Conservation (phyloP, 192 early-diverging fungal species). For the Backusella psychrophila region DNA sequence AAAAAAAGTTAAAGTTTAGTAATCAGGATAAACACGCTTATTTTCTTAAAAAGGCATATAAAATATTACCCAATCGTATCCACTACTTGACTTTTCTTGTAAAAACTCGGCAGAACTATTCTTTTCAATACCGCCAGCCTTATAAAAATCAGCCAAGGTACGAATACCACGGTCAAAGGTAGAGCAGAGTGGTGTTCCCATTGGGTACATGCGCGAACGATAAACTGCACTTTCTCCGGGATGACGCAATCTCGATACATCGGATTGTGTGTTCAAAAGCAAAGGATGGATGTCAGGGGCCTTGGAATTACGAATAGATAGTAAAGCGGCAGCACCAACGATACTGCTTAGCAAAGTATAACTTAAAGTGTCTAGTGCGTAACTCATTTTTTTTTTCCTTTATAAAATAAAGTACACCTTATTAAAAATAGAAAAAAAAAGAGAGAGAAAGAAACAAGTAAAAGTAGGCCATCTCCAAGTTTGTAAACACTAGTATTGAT, state of each 20-base stretch:
- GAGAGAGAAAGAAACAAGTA: background rate
- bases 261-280: constrained; percentile 51
- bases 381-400: constrained; percentile 16
- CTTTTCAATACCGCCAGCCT: constrained; percentile 29
- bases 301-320: constrained; percentile 37
- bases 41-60: background rate
- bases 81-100: background rate
- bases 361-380: constrained; percentile 49
- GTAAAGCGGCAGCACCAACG: constrained; percentile 34
- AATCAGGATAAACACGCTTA: background rate
- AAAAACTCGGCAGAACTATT: constrained; percentile 2
- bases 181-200: constrained; percentile 36
- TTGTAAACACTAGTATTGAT: background rate
- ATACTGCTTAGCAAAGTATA: constrained; percentile 39
- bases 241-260: constrained; percentile 45
- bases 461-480: background rate
- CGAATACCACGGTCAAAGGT: constrained; percentile 38
- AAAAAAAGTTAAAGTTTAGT: constrained; percentile 4
- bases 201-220: constrained; percentile 42
- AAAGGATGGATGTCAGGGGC: constrained; percentile 61
- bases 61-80: constrained; percentile 32
- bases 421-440: background rate
- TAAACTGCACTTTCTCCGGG: constrained; percentile 53
- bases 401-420: background rate
- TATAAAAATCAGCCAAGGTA: constrained; percentile 49